Evolutionary conservation across 495 filamentous ascomycete species (phyloP), one percentile per base, ranked within the genome.

Genomic region (Astrocystis sublimbata): DNA sequence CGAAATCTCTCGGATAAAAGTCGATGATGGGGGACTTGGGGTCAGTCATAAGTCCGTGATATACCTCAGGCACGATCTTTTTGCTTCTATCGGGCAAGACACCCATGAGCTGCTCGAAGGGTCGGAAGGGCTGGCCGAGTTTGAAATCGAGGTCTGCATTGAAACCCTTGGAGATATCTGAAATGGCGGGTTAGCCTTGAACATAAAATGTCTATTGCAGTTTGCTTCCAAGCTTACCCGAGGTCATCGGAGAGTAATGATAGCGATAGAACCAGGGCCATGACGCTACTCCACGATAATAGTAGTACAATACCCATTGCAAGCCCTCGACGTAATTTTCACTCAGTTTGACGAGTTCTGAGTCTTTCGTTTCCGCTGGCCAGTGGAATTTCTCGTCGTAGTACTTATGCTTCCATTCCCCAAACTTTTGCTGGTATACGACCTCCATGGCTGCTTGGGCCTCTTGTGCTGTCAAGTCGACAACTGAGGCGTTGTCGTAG

Each of bases 201-300:
- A 24, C 9, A 3, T 42, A 15, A 21, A 6, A 42, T 15, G 33
- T 19, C 33, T n/a, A 43, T 2, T 9, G 36, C 0, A 0, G 19
- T 9, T 46, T 8, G 26, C 3, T 15, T 23, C 42, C 31, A 30
- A 41, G 69, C 46, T 70, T 72, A 91, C 88, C 89, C 54, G 90
- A 93, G 49, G 93, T 98, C 91, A 96, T 96, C 8, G 96, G 96
- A 4, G 96, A 88, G 74, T 98, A 99, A 75, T 99, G 96, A 70
- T 96, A 99, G 35, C 79, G 75, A 75, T 97, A 99, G 75, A 90
- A 99, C 96, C 96, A 99, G 24, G 94, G 90, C 96, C 96, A 99
- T 51, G 93, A 97, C 26, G 88, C 96, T 57, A 99, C 92, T 51
- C 96, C 94, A 55, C 89, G 87, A 71, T 99, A 98, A 71, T 99